Evolutionary conservation across 768 basidiomycete species (phyloP).

Genomic region (Suillus fuscotomentosus): DNA sequence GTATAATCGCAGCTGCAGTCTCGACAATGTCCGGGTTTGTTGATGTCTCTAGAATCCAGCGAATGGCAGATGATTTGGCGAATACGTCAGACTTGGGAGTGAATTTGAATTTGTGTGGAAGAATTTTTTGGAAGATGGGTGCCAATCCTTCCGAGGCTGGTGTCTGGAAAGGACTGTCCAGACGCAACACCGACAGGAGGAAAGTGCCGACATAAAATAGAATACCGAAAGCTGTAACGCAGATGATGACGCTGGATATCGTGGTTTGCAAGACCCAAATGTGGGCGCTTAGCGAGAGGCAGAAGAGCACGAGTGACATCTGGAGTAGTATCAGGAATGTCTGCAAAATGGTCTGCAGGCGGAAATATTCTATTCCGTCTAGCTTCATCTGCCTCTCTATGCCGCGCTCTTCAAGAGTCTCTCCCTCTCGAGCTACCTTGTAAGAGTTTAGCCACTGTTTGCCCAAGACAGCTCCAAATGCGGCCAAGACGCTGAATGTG

Average conservation of each 20-base stretch:
- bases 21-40: neutral
- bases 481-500: neutral
- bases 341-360: constrained; percentile 12
- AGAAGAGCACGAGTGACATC: constrained; percentile 19
- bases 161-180: constrained; percentile 17
- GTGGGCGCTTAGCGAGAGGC: constrained; percentile 11
- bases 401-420: constrained; percentile 8
- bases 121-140: neutral
- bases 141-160: constrained; percentile 9
- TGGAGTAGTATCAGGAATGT: constrained; percentile 16
- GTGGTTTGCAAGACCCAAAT: constrained; percentile 11
- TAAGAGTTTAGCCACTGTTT: neutral
- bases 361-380: constrained; percentile 16
- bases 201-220: constrained; percentile 14
- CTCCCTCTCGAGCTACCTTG: neutral
- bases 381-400: constrained; percentile 17
- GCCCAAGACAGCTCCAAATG: neutral
- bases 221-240: constrained; percentile 9
- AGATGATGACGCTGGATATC: constrained; percentile 9
- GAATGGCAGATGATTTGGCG: neutral
- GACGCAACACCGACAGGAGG: constrained; percentile 8
- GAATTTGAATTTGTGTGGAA: neutral
- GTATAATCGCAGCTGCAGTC: neutral
- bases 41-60: constrained; percentile 15
- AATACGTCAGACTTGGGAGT: too few relatives aligned